phyloP scores from a whole-genome alignment of 2,329 filamentous ascomycete species.

The Aspergillus sclerotialis region DNA sequence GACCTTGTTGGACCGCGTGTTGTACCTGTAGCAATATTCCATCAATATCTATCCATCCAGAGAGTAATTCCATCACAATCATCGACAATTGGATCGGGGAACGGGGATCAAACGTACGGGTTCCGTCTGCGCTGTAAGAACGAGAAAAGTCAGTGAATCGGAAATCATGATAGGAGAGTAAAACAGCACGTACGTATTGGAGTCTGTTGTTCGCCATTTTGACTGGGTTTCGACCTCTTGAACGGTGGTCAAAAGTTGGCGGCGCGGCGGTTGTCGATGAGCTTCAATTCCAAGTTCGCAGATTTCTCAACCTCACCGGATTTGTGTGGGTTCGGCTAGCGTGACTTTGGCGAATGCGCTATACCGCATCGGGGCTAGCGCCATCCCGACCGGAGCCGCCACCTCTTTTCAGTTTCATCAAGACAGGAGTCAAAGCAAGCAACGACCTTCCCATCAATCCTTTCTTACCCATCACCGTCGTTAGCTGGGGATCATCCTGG shows the following conservation, averaged over 20 bases:
- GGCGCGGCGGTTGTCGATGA: conserved; percentile 27
- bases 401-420: conserved; percentile 29
- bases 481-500: conserved; percentile 20
- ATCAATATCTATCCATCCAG: conserved; percentile 23
- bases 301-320: conserved; percentile 33
- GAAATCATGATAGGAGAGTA: conserved; percentile 1
- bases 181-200: conserved; percentile 37
- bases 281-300: conserved; percentile 36
- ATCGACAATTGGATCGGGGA: background rate
- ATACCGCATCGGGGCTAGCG: conserved; percentile 20
- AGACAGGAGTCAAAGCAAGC: conserved; percentile 14
- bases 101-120: conserved; percentile 54
- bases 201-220: conserved; percentile 50
- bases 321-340: conserved; percentile 42
- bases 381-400: conserved; percentile 21
- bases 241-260: conserved; percentile 35
- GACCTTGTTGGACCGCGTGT: conserved; percentile 96
- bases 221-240: conserved; percentile 38
- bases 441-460: conserved; percentile 6
- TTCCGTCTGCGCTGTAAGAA: conserved; percentile 62
- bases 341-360: conserved; percentile 30
- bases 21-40: conserved; percentile 62
- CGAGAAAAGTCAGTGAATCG: conserved; percentile 21
- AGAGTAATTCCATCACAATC: too few relatives aligned
- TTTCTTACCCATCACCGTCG: conserved; percentile 18